Conservation (phyloP, 768 basidiomycete genomes). For the Mycena metata region DNA sequence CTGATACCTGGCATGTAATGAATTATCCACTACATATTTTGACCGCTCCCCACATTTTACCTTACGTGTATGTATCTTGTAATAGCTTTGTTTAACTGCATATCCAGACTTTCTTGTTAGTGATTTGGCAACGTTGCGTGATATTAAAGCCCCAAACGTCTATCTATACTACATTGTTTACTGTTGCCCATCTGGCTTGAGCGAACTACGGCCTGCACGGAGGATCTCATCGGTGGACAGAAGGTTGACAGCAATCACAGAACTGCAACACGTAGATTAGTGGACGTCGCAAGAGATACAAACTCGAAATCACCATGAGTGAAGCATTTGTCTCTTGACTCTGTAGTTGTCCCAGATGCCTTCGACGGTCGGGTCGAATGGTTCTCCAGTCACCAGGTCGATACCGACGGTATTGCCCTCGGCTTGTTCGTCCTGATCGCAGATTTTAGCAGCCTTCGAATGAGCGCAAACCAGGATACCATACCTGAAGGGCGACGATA, state of each 20-base stretch:
- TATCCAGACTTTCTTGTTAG: slow-evolving; percentile 27
- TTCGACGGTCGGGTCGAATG: slow-evolving; percentile 94
- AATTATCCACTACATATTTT: slow-evolving; percentile 31
- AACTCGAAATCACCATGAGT: slow-evolving; percentile 81
- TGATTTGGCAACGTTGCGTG: slow-evolving; percentile 7
- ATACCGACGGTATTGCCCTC: slow-evolving; percentile 95
- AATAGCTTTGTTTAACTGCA: slow-evolving; percentile 21
- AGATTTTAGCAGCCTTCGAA: slow-evolving; percentile 16
- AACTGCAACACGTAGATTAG: slow-evolving; percentile 60
- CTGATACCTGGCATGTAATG: slow-evolving; percentile 26
- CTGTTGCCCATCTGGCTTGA: slow-evolving; percentile 82
- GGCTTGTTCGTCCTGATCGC: slow-evolving; percentile 85
- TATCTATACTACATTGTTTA: slow-evolving; percentile 40
- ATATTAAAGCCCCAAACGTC: slow-evolving; percentile 8
- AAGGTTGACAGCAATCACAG: slow-evolving; percentile 95
- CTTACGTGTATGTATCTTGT: slow-evolving; percentile 37
- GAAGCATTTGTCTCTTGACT: slow-evolving; percentile 98
- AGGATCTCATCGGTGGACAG: slow-evolving; percentile 97
- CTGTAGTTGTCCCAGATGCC: slow-evolving; percentile 99
- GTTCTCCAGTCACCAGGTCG: slow-evolving; percentile 93
- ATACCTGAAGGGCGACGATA: slow-evolving; percentile 90
- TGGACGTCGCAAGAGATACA: no score
- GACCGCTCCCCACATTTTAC: slow-evolving; percentile 1
- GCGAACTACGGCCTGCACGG: slow-evolving; percentile 87
- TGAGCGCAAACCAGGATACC: slow-evolving; percentile 30